These are phyloP conservation scores for Hyaloscypha bicolor DNA, from an alignment of 495 filamentous ascomycete genomes.

Conservation along the genomic window DNA sequence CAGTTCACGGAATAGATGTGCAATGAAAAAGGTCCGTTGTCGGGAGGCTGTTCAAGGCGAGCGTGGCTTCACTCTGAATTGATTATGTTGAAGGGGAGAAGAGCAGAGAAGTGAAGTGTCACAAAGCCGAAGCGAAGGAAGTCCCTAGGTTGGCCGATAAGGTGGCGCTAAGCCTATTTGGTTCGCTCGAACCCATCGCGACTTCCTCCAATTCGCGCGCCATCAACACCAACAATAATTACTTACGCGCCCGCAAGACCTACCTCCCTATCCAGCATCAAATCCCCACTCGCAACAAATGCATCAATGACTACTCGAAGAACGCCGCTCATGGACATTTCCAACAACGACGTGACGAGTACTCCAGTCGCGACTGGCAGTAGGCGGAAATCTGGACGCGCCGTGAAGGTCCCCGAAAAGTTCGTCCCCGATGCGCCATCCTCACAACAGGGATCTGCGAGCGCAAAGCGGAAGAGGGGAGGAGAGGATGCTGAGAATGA, in stretches of 20 bases:
- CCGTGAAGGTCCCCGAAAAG: constrained; percentile 70
- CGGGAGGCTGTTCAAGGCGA: too few relatives aligned
- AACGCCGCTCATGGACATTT: constrained; percentile 60
- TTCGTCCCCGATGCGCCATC: constrained; percentile 54
- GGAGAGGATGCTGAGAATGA: constrained; percentile 39
- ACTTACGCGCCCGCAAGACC: constrained; percentile 22
- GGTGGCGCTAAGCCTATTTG: constrained; percentile 6
- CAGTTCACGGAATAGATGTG: too few relatives aligned
- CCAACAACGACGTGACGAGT: constrained; percentile 58
- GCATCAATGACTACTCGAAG: constrained; percentile 35
- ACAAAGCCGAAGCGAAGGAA: neutral
- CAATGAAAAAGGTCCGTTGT: too few relatives aligned
- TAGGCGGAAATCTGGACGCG: constrained; percentile 81
- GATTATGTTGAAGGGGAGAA: neutral
- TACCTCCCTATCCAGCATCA: constrained; percentile 8
- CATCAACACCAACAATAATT: constrained; percentile 15
- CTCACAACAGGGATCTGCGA: constrained; percentile 30
- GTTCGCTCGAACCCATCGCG: constrained; percentile 11
- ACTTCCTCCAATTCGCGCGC: constrained; percentile 11
- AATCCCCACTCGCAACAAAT: constrained; percentile 27
- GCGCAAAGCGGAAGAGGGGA: constrained; percentile 58
- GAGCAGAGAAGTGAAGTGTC: constrained; percentile 3
- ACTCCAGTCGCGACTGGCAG: constrained; percentile 49
- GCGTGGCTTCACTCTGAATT: neutral
- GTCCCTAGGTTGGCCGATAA: neutral